Evolutionary conservation across 805 yeast genomes (phyloP).

Genomic region (Lachancea nothofagi): DNA sequence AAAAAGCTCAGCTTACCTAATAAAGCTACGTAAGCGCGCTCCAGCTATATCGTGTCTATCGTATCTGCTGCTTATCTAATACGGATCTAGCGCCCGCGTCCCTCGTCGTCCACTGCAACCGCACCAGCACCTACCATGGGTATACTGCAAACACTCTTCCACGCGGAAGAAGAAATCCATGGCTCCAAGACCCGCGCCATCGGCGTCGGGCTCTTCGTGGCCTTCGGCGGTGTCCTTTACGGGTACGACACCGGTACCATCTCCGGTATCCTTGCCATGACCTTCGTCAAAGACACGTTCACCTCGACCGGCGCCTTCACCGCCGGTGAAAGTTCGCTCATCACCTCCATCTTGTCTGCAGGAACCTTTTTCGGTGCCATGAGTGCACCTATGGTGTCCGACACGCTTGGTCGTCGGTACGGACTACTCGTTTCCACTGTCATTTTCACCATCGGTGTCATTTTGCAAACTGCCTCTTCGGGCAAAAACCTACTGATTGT

Average conservation of each 20-base stretch:
- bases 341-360: slow-evolving; percentile 65
- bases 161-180: slow-evolving; percentile 43
- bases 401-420: slow-evolving; percentile 50
- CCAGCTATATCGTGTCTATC: too few relatives aligned
- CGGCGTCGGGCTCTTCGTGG: slow-evolving; percentile 54
- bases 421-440: slow-evolving; percentile 41
- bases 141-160: slow-evolving; percentile 24
- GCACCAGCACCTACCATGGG: slow-evolving; percentile 10
- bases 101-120: background rate
- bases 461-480: slow-evolving; percentile 44
- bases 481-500: slow-evolving; percentile 47
- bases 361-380: slow-evolving; percentile 70
- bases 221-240: slow-evolving; percentile 61
- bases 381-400: slow-evolving; percentile 52
- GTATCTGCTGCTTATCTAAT: background rate
- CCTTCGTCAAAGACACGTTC: slow-evolving; percentile 40
- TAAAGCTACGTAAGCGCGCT: too few relatives aligned
- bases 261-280: slow-evolving; percentile 62
- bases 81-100: background rate
- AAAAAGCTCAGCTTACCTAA: too few relatives aligned
- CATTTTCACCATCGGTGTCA: slow-evolving; percentile 47
- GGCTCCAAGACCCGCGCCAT: slow-evolving; percentile 45
- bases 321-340: slow-evolving; percentile 48
- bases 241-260: slow-evolving; percentile 70
- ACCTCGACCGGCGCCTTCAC: slow-evolving; percentile 37